Evolutionary conservation across 75 land plant genomes (phyloP), one percentile per base, ranked within the genome.

Genomic region (Pinus taeda): DNA sequence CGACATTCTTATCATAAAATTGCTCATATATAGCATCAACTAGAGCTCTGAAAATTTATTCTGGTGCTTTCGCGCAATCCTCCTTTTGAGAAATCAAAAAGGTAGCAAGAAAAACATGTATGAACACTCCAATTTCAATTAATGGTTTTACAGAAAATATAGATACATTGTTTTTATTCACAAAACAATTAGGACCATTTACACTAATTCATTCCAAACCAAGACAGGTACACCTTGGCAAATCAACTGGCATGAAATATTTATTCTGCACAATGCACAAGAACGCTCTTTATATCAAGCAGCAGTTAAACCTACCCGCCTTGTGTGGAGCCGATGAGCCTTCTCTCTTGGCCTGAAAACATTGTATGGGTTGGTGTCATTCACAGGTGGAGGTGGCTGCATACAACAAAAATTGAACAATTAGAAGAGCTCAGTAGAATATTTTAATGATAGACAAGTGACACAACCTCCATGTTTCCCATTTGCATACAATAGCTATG

Each of bases 281-380:
- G 37, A 70, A 15, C 12, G 24, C 75, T 73, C 60, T 59, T 73
- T 73, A 57, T n/a, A 73, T 57, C 15, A n/a, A 73, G 37, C 67
- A 30, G 15, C 14, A 62, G 67, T 15, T 4, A 57, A 37, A 59
- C 85, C 64, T 86, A 96, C 99, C 86, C 98, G 87, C 78, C 99
- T 86, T 73, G 99, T 97, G 77, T 97, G 99, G 58, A 92, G 90
- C 57, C 94, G 88, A 75, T 94, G 93, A 73, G 93, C 87, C 79
- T 97, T 97, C 86, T 97, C 99, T 79, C 99, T 97, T 57, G 99
- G 99, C 79, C 99, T 87, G 78, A 97, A 97, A 14, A 97, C 99
- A 87, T 94, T 97, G 87, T 93, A 97, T 3, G 99, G 99, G 71
- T 97, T 97, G 74, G 98, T 95, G 81, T 97, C 99, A 83, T 97